phyloP scores from a whole-genome alignment of 2,329 filamentous ascomycete species.

The Venturia effusa region DNA sequence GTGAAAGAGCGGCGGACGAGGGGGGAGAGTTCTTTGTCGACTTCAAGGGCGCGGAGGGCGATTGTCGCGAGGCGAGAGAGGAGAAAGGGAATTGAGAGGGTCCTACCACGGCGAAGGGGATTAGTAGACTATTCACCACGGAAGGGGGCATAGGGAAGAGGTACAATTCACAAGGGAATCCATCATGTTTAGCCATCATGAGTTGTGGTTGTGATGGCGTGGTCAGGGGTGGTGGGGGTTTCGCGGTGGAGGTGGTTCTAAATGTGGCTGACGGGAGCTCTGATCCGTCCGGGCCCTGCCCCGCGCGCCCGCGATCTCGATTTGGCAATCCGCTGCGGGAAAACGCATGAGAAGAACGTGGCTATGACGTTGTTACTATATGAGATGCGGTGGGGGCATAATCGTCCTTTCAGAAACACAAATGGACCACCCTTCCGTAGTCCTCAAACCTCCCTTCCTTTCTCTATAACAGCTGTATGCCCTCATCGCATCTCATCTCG shows the following conservation, averaged over 20 bases:
- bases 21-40: constrained; percentile 82
- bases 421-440: background rate
- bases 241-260: background rate
- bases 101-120: background rate
- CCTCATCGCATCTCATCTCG: no score
- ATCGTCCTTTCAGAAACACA: background rate
- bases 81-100: constrained; percentile 54
- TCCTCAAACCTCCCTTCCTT: no score
- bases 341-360: background rate
- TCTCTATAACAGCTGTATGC: no score
- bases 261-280: background rate
- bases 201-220: background rate
- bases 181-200: background rate
- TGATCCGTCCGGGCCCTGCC: background rate
- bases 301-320: background rate
- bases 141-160: background rate
- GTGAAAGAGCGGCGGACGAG: constrained; percentile 65
- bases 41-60: constrained; percentile 64
- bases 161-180: constrained; percentile 12
- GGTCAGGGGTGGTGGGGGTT: background rate
- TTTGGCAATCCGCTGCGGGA: constrained; percentile 2
- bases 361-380: background rate
- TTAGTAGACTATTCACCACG: background rate
- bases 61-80: constrained; percentile 65
- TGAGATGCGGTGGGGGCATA: background rate